These are phyloP conservation scores for Globisporangium cystogenes DNA, from an alignment of 352 stramenopile species.

Conservation along the genomic window DNA sequence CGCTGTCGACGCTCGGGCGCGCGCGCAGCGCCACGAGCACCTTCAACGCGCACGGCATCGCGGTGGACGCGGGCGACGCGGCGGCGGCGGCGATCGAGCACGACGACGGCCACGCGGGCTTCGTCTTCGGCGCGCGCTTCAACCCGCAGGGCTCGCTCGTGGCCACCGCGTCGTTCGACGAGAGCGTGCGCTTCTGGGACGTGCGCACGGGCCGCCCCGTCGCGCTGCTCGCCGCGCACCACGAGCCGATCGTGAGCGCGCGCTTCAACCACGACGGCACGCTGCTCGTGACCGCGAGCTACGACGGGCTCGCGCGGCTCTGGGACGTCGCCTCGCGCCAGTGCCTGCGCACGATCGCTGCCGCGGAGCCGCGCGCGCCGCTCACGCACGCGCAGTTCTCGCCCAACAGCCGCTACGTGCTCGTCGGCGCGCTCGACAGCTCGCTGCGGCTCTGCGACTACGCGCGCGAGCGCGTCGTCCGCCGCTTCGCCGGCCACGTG, in stretches of 20 bases:
- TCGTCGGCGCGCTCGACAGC: constrained; percentile 90
- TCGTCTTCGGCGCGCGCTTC: constrained; percentile 95
- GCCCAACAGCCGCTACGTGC: constrained; percentile 92
- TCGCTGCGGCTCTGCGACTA: constrained; percentile 91
- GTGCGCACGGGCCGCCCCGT: constrained; percentile 89
- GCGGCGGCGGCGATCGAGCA: constrained; percentile 4
- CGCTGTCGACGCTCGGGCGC: constrained; percentile 61
- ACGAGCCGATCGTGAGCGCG: constrained; percentile 93
- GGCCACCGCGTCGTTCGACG: constrained; percentile 89
- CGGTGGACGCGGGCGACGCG: constrained; percentile 14
- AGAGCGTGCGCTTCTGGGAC: constrained; percentile 96
- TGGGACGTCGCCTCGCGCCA: constrained; percentile 96
- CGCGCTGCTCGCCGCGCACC: constrained; percentile 88
- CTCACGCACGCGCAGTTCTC: constrained; percentile 88
- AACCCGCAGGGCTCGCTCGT: constrained; percentile 93
- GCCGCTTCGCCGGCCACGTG: constrained; percentile 64
- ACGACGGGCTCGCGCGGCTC: constrained; percentile 85
- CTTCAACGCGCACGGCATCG: constrained; percentile 17
- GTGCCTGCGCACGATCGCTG: constrained; percentile 94
- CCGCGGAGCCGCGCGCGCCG: constrained; percentile 49
- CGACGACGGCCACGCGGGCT: constrained; percentile 86
- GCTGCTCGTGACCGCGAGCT: constrained; percentile 82
- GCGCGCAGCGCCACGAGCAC: constrained; percentile 22
- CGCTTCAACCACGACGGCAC: constrained; percentile 94
- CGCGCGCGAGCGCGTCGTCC: constrained; percentile 47